phyloP scores from a whole-genome alignment of 129 eudicot species.

The Calendula officinalis region DNA sequence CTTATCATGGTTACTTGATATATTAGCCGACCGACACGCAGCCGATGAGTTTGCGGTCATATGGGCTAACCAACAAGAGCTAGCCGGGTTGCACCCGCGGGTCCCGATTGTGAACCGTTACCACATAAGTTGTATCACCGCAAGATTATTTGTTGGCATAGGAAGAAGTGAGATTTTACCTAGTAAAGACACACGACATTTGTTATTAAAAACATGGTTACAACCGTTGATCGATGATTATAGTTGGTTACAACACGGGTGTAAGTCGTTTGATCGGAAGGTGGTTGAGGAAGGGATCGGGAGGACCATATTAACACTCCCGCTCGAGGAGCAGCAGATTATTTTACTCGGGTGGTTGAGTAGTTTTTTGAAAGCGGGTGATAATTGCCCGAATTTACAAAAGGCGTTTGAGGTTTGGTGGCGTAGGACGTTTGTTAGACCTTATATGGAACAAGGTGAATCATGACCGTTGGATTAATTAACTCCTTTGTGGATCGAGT shows the following conservation, averaged over 20 bases:
- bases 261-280: constrained; percentile 82
- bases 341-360: constrained; percentile 82
- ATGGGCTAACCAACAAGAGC: constrained; percentile 81
- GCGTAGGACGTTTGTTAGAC: constrained; percentile 91
- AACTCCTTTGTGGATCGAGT: constrained; percentile 10
- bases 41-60: constrained; percentile 77
- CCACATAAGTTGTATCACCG: constrained; percentile 75
- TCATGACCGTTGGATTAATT: constrained; percentile 40
- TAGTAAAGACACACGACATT: constrained; percentile 64
- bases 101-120: constrained; percentile 53
- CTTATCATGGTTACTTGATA: constrained; percentile 82
- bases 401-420: constrained; percentile 98
- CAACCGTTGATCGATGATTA: constrained; percentile 89
- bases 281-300: constrained; percentile 98
- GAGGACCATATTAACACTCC: constrained; percentile 85
- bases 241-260: constrained; percentile 85
- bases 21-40: constrained; percentile 63
- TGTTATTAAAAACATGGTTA: constrained; percentile 73
- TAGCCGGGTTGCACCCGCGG: constrained; percentile 59
- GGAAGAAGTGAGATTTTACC: constrained; percentile 89
- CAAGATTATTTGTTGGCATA: constrained; percentile 78
- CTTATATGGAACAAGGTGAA: constrained; percentile 50
- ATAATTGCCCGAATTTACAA: constrained; percentile 93
- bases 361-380: constrained; percentile 74
- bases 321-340: constrained; percentile 94